Base-by-base conservation (phyloP, 805 yeast genomes). In the Yamadazyma laniorum region DNA sequence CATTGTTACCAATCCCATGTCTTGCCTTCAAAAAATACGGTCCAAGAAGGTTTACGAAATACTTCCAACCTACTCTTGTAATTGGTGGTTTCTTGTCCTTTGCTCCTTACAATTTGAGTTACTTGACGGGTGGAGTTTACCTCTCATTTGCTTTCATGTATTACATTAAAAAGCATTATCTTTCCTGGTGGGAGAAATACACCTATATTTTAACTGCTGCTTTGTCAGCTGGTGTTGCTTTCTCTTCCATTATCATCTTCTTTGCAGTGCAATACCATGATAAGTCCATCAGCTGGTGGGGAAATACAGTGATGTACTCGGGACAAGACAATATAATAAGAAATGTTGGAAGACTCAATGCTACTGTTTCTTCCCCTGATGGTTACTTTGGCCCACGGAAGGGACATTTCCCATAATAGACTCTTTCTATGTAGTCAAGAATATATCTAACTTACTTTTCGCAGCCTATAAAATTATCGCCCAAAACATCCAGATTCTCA, bases 111-210 rank as follows among this genome's bases (percentile, higher is more conserved):
- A 74, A 74, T 49, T 51, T 76, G 43, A 57, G 64, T 52, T 65
- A 64, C 48, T 59, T 54, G 23, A 86, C 89, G 0, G 79, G 80
- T 7, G 80, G 85, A 39, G 71, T 84, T 49, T 68, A 68, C 50
- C 37, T 74, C 28, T 82, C 85, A 3, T 67, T 67, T 42, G 32
- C 67, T 3, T 82, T 81, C 60, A 78, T 78, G 62, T 77, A 68
- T 58, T 67, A 67, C 49, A 60, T 79, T 50, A 71, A 72, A 47
- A 60, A 64, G 38, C 58, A 65, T 47, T 73, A 73, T 55, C 52
- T 70, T 32, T 54, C 67, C 13, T 73, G 84, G 84, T 82, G 84
- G 89, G 79, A 80, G 29, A 82, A 80, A 56, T 82, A 82, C 58
- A 81, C 80, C 54, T 81, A 79, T 52, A 68, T 80, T 25, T 56